phyloP scores from a whole-genome alignment of 2,329 filamentous ascomycete species.

The Massarina eburnea region DNA sequence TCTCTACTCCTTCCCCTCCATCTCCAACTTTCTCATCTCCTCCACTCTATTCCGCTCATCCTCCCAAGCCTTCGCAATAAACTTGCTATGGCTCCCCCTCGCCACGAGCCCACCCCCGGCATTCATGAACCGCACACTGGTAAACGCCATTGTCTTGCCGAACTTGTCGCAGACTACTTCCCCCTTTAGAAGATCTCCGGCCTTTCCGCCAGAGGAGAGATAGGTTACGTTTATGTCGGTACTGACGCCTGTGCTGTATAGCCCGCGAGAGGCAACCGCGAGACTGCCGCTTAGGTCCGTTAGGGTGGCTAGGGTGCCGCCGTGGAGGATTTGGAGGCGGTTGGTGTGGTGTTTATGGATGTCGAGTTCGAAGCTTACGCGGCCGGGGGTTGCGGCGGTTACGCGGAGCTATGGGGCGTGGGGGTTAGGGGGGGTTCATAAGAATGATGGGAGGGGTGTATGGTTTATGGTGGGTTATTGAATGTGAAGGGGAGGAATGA shows the following conservation, averaged over 20 bases:
- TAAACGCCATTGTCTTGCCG: conserved; percentile 67
- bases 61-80: conserved; percentile 62
- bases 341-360: conserved; percentile 78
- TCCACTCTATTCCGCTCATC: conserved; percentile 64
- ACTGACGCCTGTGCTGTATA: conserved; percentile 67
- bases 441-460: too few species aligned
- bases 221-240: conserved; percentile 70
- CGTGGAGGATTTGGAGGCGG: conserved; percentile 73
- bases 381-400: conserved; percentile 64
- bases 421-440: too few species aligned
- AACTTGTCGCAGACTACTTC: conserved; percentile 69
- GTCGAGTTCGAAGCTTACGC: conserved; percentile 74
- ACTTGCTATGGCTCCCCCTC: conserved; percentile 69
- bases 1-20: conserved; percentile 24
- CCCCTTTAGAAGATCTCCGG: conserved; percentile 61
- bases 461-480: too few species aligned
- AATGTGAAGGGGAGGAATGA: too few species aligned
- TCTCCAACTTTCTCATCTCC: conserved; percentile 50
- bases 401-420: conserved; percentile 63
- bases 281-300: conserved; percentile 68
- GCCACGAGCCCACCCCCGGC: conserved; percentile 61
- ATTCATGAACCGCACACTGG: conserved; percentile 63
- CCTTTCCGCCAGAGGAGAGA: conserved; percentile 62
- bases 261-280: conserved; percentile 64
- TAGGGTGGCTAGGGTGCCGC: conserved; percentile 77